Conservation (phyloP, 2,329 filamentous ascomycete species). For the Fusarium ramigenum region DNA sequence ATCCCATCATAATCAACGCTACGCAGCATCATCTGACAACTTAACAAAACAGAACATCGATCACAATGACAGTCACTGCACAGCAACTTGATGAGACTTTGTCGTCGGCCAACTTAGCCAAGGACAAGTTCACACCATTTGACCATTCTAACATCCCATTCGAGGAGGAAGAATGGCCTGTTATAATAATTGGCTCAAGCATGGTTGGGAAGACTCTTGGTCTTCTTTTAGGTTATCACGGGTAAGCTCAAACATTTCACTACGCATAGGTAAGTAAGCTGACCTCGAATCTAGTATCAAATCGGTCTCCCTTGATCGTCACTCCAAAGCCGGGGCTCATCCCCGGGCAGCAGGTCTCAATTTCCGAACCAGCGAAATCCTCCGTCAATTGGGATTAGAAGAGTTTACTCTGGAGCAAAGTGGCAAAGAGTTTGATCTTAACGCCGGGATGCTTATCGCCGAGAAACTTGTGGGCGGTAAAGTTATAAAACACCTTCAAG, state of each 20-base stretch:
- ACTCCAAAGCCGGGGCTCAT: not conserved
- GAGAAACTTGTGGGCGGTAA: not conserved
- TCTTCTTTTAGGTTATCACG: not conserved
- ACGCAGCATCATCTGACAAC: fast-evolving
- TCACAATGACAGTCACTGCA: not conserved
- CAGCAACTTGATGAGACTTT: not conserved
- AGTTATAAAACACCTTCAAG: not conserved
- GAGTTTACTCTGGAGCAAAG: not conserved
- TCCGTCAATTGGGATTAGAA: not conserved
- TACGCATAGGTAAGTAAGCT: fast-evolving
- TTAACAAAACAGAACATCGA: not conserved
- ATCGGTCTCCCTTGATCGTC: not conserved
- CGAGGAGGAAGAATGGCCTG: not conserved
- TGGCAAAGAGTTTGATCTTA: not conserved
- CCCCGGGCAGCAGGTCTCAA: not conserved
- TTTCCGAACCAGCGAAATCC: not conserved
- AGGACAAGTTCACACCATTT: not conserved
- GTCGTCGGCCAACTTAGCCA: not conserved
- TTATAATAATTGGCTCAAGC: not conserved
- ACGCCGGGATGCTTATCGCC: not conserved
- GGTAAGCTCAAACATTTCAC: not conserved
- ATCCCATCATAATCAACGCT: not conserved
- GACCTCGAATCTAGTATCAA: not conserved
- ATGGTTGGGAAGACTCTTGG: not conserved
- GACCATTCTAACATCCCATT: not conserved